Conservation (phyloP, 805 yeast genomes). For the Hanseniaspora taiwanica region DNA sequence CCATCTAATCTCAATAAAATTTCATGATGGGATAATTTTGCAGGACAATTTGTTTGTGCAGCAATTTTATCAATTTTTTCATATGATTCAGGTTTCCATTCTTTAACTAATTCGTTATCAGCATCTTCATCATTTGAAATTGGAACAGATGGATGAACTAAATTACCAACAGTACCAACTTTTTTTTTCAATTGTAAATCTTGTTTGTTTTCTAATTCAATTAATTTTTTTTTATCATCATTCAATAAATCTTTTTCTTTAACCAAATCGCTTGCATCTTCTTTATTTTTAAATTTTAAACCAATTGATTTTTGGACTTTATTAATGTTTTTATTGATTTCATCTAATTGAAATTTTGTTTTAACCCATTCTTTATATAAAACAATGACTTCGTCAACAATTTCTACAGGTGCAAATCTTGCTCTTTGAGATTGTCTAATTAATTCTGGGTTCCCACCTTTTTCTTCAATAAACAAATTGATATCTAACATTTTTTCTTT, state of each 20-base stretch:
- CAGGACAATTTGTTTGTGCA: slow-evolving; percentile 64
- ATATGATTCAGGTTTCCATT: slow-evolving; percentile 69
- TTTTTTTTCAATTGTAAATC: slow-evolving; percentile 63
- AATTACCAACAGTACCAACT: slow-evolving; percentile 84
- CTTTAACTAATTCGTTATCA: slow-evolving; percentile 77
- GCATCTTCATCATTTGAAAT: slow-evolving; percentile 71
- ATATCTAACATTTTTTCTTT: slow-evolving; percentile 67
- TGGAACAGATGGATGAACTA: slow-evolving; percentile 86
- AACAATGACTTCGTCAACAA: slow-evolving; percentile 87
- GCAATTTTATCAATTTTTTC: slow-evolving; percentile 50
- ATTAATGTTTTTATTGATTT: slow-evolving; percentile 76
- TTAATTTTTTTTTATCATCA: slow-evolving; percentile 53
- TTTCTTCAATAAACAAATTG: slow-evolving; percentile 81
- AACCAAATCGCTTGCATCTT: slow-evolving; percentile 77
- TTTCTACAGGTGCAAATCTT: slow-evolving; percentile 87
- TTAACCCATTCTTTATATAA: slow-evolving; percentile 90
- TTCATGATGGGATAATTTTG: slow-evolving; percentile 87
- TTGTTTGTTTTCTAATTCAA: slow-evolving; percentile 61
- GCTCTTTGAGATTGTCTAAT: slow-evolving; percentile 84
- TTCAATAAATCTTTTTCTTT: slow-evolving; percentile 67
- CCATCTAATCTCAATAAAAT: slow-evolving; percentile 89
- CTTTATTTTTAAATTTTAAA: slow-evolving; percentile 82
- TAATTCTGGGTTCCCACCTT: slow-evolving; percentile 89
- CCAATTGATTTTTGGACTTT: slow-evolving; percentile 90
- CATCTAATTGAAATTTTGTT: slow-evolving; percentile 82